Evolutionary conservation across 768 basidiomycete genomes (phyloP).

Genomic region (Kwoniella bestiolae): DNA sequence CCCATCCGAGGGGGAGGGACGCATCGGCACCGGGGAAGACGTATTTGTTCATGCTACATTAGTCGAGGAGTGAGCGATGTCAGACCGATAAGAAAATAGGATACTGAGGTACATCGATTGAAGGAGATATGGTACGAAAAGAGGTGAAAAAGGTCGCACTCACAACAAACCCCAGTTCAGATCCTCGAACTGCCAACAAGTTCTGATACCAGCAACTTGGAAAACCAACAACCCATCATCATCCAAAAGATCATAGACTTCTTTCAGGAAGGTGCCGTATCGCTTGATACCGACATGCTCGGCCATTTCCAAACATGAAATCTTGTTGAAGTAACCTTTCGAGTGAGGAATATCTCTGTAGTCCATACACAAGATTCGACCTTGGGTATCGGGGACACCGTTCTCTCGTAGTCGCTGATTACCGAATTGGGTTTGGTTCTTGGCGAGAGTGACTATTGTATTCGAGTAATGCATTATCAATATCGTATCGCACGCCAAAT

Average conservation of each 20-base stretch:
- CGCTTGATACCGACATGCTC: conserved; percentile 98
- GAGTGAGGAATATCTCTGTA: conserved; percentile 82
- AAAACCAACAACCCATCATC: conserved; percentile 93
- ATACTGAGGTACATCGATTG: too few relatives aligned
- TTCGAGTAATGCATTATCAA: not conserved
- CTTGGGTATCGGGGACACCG: conserved; percentile 71
- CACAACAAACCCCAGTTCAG: conserved; percentile 74
- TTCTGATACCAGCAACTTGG: conserved; percentile 96
- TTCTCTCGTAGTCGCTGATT: conserved; percentile 83
- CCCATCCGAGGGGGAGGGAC: conserved; percentile 93
- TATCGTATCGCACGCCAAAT: too few relatives aligned
- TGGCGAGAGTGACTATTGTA: conserved; percentile 74
- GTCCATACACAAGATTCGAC: conserved; percentile 89
- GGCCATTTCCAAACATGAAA: conserved; percentile 96
- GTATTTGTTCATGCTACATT: conserved; percentile 64
- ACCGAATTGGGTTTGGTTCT: conserved; percentile 90
- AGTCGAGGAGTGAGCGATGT: too few relatives aligned
- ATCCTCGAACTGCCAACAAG: conserved; percentile 98
- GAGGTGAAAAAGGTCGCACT: conserved; percentile 19
- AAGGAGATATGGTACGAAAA: not conserved
- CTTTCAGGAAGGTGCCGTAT: conserved; percentile 82
- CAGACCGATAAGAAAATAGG: too few relatives aligned
- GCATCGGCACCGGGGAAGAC: conserved; percentile 99
- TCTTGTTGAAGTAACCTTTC: conserved; percentile 83
- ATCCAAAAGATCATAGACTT: conserved; percentile 89